phyloP scores from a whole-genome alignment of 2,329 filamentous ascomycete genomes.

The Truncatella angustata region DNA sequence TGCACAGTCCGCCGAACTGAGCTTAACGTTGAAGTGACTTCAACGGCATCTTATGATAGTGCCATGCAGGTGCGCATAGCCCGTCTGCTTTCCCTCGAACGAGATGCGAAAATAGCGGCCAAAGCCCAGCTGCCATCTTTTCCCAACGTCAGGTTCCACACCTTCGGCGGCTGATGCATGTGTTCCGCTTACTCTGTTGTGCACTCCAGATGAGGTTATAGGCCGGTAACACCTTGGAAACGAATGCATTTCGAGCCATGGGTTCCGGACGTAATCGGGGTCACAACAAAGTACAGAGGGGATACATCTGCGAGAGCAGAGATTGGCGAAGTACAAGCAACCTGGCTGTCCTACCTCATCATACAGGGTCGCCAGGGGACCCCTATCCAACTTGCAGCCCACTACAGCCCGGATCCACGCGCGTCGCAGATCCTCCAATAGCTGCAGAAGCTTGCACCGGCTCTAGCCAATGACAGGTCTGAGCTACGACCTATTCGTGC shows the following conservation, averaged over 20 bases:
- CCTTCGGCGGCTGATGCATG: slow-evolving; percentile 20
- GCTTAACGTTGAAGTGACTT: not conserved
- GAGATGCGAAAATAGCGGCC: not conserved
- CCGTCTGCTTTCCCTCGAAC: not conserved
- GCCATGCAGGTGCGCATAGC: not conserved
- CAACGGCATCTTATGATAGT: not conserved
- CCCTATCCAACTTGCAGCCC: not conserved
- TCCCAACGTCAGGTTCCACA: slow-evolving; percentile 17
- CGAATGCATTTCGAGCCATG: not conserved
- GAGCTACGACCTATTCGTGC: slow-evolving; percentile 17
- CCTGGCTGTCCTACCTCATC: not conserved
- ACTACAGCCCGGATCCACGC: not conserved
- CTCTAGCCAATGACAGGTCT: slow-evolving; percentile 19
- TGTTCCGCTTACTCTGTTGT: not conserved
- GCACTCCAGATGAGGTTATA: slow-evolving; percentile 6
- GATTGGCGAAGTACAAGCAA: slow-evolving; percentile 7
- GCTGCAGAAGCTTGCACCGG: slow-evolving; percentile 18
- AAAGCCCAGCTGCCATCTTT: slow-evolving; percentile 11
- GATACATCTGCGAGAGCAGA: not conserved
- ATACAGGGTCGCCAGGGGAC: slow-evolving; percentile 2
- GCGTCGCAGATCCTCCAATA: slow-evolving; percentile 15
- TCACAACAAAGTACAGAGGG: slow-evolving; percentile 1
- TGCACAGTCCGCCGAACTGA: not conserved
- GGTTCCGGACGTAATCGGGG: slow-evolving; percentile 9
- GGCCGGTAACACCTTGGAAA: slow-evolving; percentile 8